Base-by-base conservation (phyloP, 1,284 basidiomycete species). In the Clitocybe nebularis region DNA sequence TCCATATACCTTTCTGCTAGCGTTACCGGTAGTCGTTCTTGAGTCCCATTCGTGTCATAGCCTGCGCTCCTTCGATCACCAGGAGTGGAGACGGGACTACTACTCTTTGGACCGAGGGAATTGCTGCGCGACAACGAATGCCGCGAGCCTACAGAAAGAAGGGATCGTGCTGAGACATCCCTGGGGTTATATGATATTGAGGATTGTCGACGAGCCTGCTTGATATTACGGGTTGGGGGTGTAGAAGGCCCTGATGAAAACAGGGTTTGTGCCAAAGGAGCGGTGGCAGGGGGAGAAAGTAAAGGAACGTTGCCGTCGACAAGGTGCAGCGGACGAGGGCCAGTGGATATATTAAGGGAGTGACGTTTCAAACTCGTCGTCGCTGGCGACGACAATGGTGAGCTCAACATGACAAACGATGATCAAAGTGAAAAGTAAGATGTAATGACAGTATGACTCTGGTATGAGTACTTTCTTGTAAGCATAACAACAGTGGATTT, bases 161-260 rank as follows among this genome's bases (percentile, higher is more conserved):
- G 43, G 11, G 54, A 47, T 41, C 48, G 39, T 43, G 52, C 3
- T 38, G 45, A n/a, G 48, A 53, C 6, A 55, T 44, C 40, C 10
- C 47, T 48, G 4, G 63, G 64, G 44, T 72, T 69, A 54, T 86
- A 86, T 3, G 76, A 72, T 41, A 86, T 85, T 0, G 81, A 81
- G 0, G 79, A 81, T 52, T 80, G 79, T 43, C 81, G 41, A 13
- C 51, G 52, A 11, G 53, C 41, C n/a, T 44, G 43, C 9, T 37
- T 44, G n/a, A 22, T 32, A 23, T 17, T 38, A 26, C 42, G 8
- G 20, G 13, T 39, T 11, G 23, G 46, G 4, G 46, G 39, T 23
- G 11, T 48, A 3, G 46, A 45, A 22, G 46, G 39, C 9, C 49
- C 34, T 14, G 39, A 32, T 9, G 38, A 32, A 9, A 17, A n/a